These are phyloP conservation scores for Agrocybe pediades DNA, from an alignment of 768 basidiomycete species.

Conservation along the genomic window DNA sequence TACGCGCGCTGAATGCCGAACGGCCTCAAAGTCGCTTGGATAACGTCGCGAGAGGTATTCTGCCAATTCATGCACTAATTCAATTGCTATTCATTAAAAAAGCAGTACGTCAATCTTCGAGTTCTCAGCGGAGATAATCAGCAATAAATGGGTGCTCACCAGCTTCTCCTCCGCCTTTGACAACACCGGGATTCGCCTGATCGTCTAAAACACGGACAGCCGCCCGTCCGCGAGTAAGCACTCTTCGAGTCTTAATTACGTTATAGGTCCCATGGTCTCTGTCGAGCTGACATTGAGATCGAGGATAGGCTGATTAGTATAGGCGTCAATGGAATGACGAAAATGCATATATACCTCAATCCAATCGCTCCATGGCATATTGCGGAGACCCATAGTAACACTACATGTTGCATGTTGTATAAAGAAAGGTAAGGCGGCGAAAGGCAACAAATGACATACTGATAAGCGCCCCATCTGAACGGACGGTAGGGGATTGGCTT, in stretches of 20 bases:
- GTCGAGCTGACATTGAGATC: slow-evolving; percentile 48
- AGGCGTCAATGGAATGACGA: slow-evolving; percentile 4
- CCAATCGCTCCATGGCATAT: slow-evolving; percentile 74
- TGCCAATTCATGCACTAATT: slow-evolving; percentile 67
- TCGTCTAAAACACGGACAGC: slow-evolving; percentile 52
- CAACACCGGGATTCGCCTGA: slow-evolving; percentile 37
- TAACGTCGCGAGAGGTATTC: slow-evolving; percentile 68
- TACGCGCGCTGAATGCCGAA: slow-evolving; percentile 35
- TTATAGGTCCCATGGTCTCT: slow-evolving; percentile 55
- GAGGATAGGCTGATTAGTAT: background rate
- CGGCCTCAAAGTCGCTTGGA: slow-evolving; percentile 55
- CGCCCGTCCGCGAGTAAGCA: slow-evolving; percentile 49
- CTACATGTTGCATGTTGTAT: slow-evolving; percentile 30
- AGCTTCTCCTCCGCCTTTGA: slow-evolving; percentile 37
- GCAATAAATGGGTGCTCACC: slow-evolving; percentile 27
- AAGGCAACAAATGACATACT: slow-evolving; percentile 47
- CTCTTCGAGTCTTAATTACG: slow-evolving; percentile 57
- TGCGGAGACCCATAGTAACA: slow-evolving; percentile 69
- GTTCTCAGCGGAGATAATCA: background rate
- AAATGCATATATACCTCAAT: slow-evolving; percentile 50
- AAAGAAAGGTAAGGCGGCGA: background rate
- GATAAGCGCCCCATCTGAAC: slow-evolving; percentile 62
- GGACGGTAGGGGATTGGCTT: slow-evolving; percentile 67
- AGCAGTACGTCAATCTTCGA: background rate
- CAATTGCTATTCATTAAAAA: slow-evolving; percentile 45